Conservation (phyloP, 2,329 filamentous ascomycete genomes). For the Verticillium dahliae region DNA sequence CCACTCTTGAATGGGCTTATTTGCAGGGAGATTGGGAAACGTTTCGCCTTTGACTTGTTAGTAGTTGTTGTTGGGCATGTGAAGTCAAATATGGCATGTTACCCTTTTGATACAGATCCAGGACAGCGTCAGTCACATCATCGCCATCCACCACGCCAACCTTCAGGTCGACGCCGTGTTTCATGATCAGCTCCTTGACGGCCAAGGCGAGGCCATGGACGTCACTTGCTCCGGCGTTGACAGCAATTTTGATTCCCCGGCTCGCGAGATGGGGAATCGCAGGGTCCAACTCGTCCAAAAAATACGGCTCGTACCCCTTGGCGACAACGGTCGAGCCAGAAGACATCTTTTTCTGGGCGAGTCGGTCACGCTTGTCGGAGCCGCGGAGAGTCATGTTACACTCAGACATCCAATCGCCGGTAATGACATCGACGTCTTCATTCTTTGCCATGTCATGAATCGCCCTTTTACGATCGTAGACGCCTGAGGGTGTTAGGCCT, state of each 20-base stretch:
- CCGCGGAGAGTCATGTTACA: conserved; percentile 21
- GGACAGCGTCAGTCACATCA: conserved; percentile 20
- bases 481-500: conserved; percentile 15
- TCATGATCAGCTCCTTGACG: conserved; percentile 13
- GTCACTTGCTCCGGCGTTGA: conserved; percentile 28
- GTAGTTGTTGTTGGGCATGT: no score
- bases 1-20: conserved; percentile 20
- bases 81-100: conserved; percentile 1
- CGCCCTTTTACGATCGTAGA: conserved; percentile 28
- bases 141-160: conserved; percentile 27
- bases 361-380: conserved; percentile 18
- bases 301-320: conserved; percentile 34
- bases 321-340: conserved; percentile 18
- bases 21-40: conserved; percentile 14
- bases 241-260: conserved; percentile 24
- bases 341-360: conserved; percentile 15
- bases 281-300: conserved; percentile 22
- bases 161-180: conserved; percentile 23
- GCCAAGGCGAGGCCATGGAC: conserved; percentile 15
- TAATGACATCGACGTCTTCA: conserved; percentile 21
- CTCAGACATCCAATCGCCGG: conserved; percentile 24
- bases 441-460: conserved; percentile 18
- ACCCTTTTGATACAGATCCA: conserved; percentile 17
- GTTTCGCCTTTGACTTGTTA: conserved; percentile 1
- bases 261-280: conserved; percentile 20